Base-by-base conservation (phyloP, 208 protist species). In the Trypanosoma vivax region DNA sequence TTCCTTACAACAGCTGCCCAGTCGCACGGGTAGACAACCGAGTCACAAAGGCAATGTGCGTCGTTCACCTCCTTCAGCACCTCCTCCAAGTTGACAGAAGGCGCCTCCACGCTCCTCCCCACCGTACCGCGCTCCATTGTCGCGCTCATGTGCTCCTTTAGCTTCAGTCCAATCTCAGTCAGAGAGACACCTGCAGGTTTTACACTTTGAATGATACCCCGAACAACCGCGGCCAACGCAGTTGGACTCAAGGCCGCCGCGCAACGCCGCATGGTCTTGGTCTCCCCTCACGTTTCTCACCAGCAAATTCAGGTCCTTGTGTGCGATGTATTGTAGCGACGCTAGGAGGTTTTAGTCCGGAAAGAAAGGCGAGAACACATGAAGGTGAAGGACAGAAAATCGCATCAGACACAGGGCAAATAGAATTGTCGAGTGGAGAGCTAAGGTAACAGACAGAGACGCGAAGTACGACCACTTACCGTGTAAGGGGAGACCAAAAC, bases 1-100 rank as follows among this genome's bases (percentile, higher is more conserved):
- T 14, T 40, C 30, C 27, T 29, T 46, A 88, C 39, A 9, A 53
- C 60, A 5, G 50, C 45, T 3, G 64, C 43, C 82, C 85, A 92
- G 53, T 83, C 59, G 30, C 51, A 75, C 60, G 38, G 68, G 52
- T 21, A 80, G 40, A 50, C 71, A 4, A 10, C 54, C 27, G 24
- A 14, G 13, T 30, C 49, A 21, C 11, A 30, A 23, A 60, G 27
- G 34, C 46, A 60, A 23, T 68, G 52, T n/a, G 27, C 21, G 28
- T 54, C 61, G 42, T 51, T 60, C 19, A 60, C 31, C 27, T 68
- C 61, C 2, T 18, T 5, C 19, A 60, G 28, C 16, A 25, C 48
- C 14, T 64, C 16, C n/a, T 2, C 42, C 49, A 25, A 63, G 2
- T 45, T 46, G 23, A 40, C 34, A 28, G 41, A 18, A 39, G 41